These are phyloP conservation scores for Hypoxylon sp. DNA, from an alignment of 2,329 filamentous ascomycete genomes.

Conservation along the genomic window DNA sequence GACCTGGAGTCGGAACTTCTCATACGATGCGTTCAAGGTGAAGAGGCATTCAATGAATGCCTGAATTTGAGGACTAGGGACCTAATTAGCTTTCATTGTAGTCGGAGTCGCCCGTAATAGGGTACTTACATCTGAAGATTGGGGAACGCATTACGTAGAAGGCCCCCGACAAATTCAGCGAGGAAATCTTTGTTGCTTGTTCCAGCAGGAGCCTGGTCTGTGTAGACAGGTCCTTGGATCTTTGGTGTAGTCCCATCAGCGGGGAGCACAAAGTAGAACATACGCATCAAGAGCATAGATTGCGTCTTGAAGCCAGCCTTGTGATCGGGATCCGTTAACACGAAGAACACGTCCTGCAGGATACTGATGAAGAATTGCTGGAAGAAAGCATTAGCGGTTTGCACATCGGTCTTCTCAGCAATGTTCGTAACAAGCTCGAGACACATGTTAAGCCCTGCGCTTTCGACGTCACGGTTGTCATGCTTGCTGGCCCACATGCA, in stretches of 20 bases:
- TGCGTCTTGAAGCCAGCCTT: conserved; percentile 99
- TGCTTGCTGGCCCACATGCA: conserved; percentile 99
- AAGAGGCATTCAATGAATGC: conserved; percentile 93
- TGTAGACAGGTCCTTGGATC: conserved; percentile 93
- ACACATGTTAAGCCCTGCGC: conserved; percentile 97
- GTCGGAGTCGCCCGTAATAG: background rate
- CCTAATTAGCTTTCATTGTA: conserved; percentile 56
- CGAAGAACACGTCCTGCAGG: conserved; percentile 97
- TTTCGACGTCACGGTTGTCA: conserved; percentile 97
- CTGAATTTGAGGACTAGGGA: conserved; percentile 82
- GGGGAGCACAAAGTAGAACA: conserved; percentile 95
- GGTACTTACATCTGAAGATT: conserved; percentile 87
- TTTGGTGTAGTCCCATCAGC: conserved; percentile 79
- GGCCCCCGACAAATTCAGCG: conserved; percentile 85
- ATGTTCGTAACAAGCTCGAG: conserved; percentile 98
- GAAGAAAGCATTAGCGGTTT: conserved; percentile 95
- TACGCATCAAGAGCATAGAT: conserved; percentile 90
- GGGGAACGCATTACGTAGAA: conserved; percentile 91
- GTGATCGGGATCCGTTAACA: conserved; percentile 96
- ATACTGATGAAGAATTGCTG: conserved; percentile 97
- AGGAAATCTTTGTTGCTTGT: conserved; percentile 94
- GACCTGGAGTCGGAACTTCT: conserved; percentile 94
- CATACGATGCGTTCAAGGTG: conserved; percentile 87
- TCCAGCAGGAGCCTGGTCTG: conserved; percentile 84
- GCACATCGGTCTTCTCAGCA: conserved; percentile 87